Evolutionary conservation across 805 yeast species (phyloP), one percentile per base, ranked within the genome.

Genomic region (Candida insectalens): DNA sequence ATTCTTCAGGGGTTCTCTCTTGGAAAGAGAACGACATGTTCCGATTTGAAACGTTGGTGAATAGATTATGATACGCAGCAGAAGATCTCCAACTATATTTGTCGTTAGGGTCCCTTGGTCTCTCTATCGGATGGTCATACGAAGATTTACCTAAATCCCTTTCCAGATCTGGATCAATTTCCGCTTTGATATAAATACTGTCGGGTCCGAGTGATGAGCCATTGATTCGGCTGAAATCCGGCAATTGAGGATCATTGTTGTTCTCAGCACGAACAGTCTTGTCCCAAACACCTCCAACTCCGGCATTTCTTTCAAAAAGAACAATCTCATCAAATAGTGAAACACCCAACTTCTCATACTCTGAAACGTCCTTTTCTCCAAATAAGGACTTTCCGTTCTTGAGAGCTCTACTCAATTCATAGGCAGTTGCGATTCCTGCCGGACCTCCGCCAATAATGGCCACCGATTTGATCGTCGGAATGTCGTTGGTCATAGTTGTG

Each of bases 271-370:
- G 39, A 32, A 20, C 13, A 35, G 33, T 32, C 37, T 25, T 36
- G 3, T 54, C 22, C 70, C 70, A 65, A 19, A 62, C 57, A 7
- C 70, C 71, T 14, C 70, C 71, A 14, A 59, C 43, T 9, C 45
- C 42, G 5, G 44, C 36, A 29, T 62, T 59, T 38, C 60, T 63
- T 40, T 65, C 70, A 42, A 63, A 65, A 3, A 55, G 60, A 6
- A 57, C 62, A 10, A 63, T 40, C 18, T 55, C 44, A 6, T 48
- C 40, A 35, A 65, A 65, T 8, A 53, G 51, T 1, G 56, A 51
- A 16, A 51, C 36, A 4, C 25, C 25, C 5, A 27, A 22, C 13
- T 26, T 20, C 21, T 30, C 38, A 14, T 30, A 15, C 4, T 26
- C 12, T 1, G 57, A 49, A 2, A 47, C 35, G 16, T 15, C 21